Base-by-base conservation (phyloP, 306 rosid genomes). In the Ammopiptanthus mongolicus region DNA sequence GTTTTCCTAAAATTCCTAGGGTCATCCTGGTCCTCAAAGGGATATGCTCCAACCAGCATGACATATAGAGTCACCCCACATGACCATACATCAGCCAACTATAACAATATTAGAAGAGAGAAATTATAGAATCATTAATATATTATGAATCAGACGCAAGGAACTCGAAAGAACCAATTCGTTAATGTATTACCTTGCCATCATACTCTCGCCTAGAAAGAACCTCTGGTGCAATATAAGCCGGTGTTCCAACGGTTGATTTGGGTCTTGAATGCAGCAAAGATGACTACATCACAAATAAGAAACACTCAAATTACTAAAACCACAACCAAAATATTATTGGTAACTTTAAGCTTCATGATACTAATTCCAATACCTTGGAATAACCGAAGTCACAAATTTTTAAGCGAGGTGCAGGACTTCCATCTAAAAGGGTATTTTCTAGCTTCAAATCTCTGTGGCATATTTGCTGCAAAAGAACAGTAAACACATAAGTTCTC, bases 31-130 rank as follows among this genome's bases (percentile, higher is more conserved):
- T 89, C 95, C 88, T 89, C 91, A 65, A 89, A 89, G 79, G 95
- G 95, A 79, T 89, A 89, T 36, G 88, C 91, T 59, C 95, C 95
- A 62, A 89, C 95, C 73, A 89, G 86, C 95, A 89, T 89, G 61
- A 89, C 95, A 82, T 89, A 89, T 23, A 89, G 95, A 75, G 91
- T 89, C 83, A 89, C 95, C 14, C 91, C 95, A 70, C 95, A 89
- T 19, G 95, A 89, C 95, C 95, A 89, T 18, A 87, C 91, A 85
- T 89, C 95, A 31, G 95, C 95, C 85, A 87, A 74, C 95, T 60
- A 69, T 56, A 74, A 69, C 71, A 74, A 74, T 3, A 14, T 65
- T 53, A 31, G 22, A 67, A 39, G 65, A 47, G 23, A 44, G 58
- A 81, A 57, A 77, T 46, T 33, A 53, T 53, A 44, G 62, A 48